These are phyloP conservation scores for Pythium sp. DNA, from an alignment of 352 stramenopile genomes.

Conservation along the genomic window DNA sequence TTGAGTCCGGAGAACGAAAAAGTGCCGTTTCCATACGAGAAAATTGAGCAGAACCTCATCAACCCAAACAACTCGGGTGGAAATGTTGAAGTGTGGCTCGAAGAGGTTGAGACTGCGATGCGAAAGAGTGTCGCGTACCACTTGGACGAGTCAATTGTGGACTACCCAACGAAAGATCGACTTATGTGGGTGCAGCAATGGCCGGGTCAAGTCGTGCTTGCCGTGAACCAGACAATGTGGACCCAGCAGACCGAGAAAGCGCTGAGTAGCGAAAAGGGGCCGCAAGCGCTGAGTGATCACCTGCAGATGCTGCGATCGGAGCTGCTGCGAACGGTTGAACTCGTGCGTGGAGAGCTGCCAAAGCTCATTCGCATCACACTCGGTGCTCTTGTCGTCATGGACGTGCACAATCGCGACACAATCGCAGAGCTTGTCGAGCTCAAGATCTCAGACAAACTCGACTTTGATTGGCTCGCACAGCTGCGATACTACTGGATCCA, in stretches of 20 bases:
- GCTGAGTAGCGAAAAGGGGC: conserved; percentile 31
- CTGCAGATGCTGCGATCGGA: conserved; percentile 70
- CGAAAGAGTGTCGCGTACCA: conserved; percentile 77
- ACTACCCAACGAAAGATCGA: conserved; percentile 86
- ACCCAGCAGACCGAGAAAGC: conserved; percentile 82
- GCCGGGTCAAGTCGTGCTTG: conserved; percentile 91
- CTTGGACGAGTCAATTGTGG: conserved; percentile 81
- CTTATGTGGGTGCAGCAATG: conserved; percentile 91
- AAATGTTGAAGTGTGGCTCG: conserved; percentile 91
- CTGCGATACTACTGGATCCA: conserved; percentile 92
- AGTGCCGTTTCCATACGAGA: conserved; percentile 86
- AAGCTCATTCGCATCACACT: conserved; percentile 91
- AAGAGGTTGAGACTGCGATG: conserved; percentile 87
- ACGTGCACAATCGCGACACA: conserved; percentile 94
- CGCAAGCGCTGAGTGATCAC: conserved; percentile 54
- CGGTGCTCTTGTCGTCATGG: conserved; percentile 92
- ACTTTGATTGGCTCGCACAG: conserved; percentile 94
- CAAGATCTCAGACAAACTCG: conserved; percentile 68
- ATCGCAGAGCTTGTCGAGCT: conserved; percentile 89
- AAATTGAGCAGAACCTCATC: conserved; percentile 87
- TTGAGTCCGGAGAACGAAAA: conserved; percentile 85
- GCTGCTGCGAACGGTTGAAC: conserved; percentile 87
- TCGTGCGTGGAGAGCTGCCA: conserved; percentile 91
- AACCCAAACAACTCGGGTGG: conserved; percentile 93
- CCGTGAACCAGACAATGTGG: conserved; percentile 93